A percentile compares a stretch with the other conserved stretches of the same genome.
These are phyloP conservation scores for Betula pendula DNA, from an alignment of 306 rosid species.

Conservation along the genomic window DNA sequence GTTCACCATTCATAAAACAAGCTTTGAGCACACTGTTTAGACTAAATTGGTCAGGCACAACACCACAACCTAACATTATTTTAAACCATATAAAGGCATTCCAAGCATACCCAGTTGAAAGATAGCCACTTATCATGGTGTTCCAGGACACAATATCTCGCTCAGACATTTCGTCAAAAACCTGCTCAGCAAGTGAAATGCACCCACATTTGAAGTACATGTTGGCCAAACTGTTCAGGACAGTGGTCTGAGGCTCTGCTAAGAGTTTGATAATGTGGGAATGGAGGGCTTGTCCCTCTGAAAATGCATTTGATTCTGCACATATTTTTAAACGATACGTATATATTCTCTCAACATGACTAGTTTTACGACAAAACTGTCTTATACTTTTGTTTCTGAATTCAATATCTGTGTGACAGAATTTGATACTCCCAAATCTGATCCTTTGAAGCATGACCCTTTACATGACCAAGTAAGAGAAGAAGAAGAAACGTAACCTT, in stretches of 20 bases:
- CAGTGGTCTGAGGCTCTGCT: background rate
- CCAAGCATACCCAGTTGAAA: background rate
- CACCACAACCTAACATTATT: constrained; percentile 1
- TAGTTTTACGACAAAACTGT: background rate
- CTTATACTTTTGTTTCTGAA: background rate
- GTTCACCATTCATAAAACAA: constrained; percentile 1
- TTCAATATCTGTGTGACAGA: background rate
- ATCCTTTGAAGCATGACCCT: constrained; percentile 12
- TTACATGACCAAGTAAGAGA: background rate
- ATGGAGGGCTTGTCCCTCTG: background rate
- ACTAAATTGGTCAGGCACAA: constrained; percentile 3
- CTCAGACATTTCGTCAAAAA: background rate
- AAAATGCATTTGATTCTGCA: constrained; percentile 2
- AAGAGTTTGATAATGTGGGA: background rate
- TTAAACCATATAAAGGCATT: background rate
- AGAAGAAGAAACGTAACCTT: background rate
- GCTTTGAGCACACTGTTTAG: constrained; percentile 4
- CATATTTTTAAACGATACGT: constrained; percentile 1
- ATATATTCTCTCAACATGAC: background rate
- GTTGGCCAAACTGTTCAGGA: constrained; percentile 1
- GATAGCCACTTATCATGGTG: constrained; percentile 4
- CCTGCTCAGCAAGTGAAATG: constrained; percentile 2
- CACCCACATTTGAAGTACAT: constrained; percentile 3
- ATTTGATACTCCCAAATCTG: background rate
- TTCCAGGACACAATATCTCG: constrained; percentile 13